Percentiles rank a stretch among this genome's conserved stretches.
phyloP scores from a whole-genome alignment of 2,329 filamentous ascomycete species.

The Coniosporium tulheliwenetii region DNA sequence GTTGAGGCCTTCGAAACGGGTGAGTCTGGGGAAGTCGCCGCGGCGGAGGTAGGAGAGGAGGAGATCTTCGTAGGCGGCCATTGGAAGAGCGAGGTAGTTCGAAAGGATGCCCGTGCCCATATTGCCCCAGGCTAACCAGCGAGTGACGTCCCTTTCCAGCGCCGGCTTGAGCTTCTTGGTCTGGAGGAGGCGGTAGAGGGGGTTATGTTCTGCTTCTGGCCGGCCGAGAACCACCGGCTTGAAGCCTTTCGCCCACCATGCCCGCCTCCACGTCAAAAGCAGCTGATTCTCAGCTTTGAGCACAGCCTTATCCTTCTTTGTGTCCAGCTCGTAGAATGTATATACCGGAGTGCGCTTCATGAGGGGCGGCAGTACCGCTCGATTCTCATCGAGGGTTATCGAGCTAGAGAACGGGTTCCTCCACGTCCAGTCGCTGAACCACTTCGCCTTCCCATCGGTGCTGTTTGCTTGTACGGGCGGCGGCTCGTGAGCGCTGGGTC shows the following conservation, averaged over 20 bases:
- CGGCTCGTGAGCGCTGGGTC: constrained; percentile 53
- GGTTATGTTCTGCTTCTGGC: constrained; percentile 70
- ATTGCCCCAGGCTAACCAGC: constrained; percentile 85
- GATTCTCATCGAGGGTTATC: constrained; percentile 64
- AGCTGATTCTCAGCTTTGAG: constrained; percentile 63
- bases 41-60: constrained; percentile 58
- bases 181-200: constrained; percentile 58
- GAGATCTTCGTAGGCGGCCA: constrained; percentile 59
- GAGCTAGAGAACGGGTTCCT: constrained; percentile 75
- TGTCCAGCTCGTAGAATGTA: constrained; percentile 70
- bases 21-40: constrained; percentile 59
- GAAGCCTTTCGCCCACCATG: constrained; percentile 94
- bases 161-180: constrained; percentile 40
- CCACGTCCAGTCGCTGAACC: constrained; percentile 87
- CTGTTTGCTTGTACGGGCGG: constrained; percentile 63
- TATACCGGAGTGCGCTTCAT: constrained; percentile 59
- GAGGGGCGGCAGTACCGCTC: constrained; percentile 69
- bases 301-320: constrained; percentile 45
- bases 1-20: constrained; percentile 56
- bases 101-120: constrained; percentile 75
- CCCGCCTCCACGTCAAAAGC: constrained; percentile 73
- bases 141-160: constrained; percentile 56
- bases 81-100: constrained; percentile 69
- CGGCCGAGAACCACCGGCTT: constrained; percentile 65
- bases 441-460: constrained; percentile 61